A percentile compares a stretch with the other conserved stretches of the same genome.
Evolutionary conservation across 2,329 filamentous ascomycete species (phyloP).

Genomic region (Pseudohalonectria lignicola): DNA sequence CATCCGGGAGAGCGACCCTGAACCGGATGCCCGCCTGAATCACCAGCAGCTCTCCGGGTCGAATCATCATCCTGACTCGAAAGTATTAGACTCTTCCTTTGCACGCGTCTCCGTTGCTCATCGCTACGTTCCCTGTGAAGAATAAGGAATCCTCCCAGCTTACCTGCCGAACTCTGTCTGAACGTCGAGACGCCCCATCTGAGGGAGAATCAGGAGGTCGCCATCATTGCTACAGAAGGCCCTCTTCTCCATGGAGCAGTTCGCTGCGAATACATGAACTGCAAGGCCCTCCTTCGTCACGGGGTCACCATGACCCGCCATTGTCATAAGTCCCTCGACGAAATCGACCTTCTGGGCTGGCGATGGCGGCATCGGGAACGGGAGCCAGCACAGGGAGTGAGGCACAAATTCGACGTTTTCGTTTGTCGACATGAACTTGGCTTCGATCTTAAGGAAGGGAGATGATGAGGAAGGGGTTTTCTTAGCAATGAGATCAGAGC

Average conservation of each 20-base stretch:
- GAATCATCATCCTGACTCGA: constrained; percentile 24
- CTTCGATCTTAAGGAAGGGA: constrained; percentile 17
- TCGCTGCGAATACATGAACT: constrained; percentile 35
- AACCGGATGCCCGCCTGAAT: constrained; percentile 57
- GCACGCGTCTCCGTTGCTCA: too few species aligned
- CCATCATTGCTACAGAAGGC: constrained; percentile 50
- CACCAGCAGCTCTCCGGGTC: constrained; percentile 56
- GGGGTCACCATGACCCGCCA: constrained; percentile 38
- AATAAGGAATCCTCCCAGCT: too few species aligned
- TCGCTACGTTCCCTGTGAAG: too few species aligned
- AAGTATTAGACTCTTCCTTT: constrained; percentile 35
- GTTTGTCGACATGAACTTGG: constrained; percentile 34
- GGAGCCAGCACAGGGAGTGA: constrained; percentile 34
- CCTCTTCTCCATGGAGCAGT: constrained; percentile 30
- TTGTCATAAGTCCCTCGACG: constrained; percentile 32
- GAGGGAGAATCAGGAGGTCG: constrained; percentile 54
- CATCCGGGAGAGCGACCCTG: constrained; percentile 38
- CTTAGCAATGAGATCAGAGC: too few species aligned
- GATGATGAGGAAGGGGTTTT: background rate
- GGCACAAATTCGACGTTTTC: constrained; percentile 30
- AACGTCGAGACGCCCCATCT: constrained; percentile 54
- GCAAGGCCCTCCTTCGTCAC: constrained; percentile 36
- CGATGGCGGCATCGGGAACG: constrained; percentile 20
- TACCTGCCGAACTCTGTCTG: constrained; percentile 54
- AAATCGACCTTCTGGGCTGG: constrained; percentile 25